Evolutionary conservation across 805 yeast genomes (phyloP), one percentile per base, ranked within the genome.

Genomic region (Hanseniaspora clermontiae): DNA sequence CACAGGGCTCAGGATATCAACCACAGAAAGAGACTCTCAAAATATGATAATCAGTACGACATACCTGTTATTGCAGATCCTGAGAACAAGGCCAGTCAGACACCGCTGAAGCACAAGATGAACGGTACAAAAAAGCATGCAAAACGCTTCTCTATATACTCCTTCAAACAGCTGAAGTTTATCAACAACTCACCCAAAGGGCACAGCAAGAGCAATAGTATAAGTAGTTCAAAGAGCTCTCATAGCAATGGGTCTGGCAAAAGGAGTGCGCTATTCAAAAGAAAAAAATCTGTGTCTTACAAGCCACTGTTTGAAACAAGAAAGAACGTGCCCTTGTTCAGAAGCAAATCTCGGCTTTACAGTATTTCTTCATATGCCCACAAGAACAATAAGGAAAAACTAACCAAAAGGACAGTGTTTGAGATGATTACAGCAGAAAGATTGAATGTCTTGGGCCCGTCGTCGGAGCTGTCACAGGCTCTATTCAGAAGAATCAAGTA

Each of bases 1-100:
- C 59, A 59, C 19, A 45, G 51, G 27, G 59, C 45, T 9, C 63
- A 61, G 48, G 56, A 60, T 9, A 57, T 46, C 15, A 61, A 61
- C 53, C 58, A 60, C 42, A 51, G 39, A 50, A 53, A 56, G 4
- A 58, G 63, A 36, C 9, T 55, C 6, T 55, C 58, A 2, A 43
- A 19, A n/a, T 46, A 53, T 29, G 43, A 49, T 24, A 43, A 52
- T 42, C 27, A 53, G 47, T 31, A 43, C 15, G 15, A 29, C n/a
- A 27, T 20, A 14, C 43, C 43, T 3, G 10, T 17, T 1, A 29
- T 46, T 14, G 3, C 47, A 24, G 19, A 27, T 5, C 37, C 48
- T n/a, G 11, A n/a, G 6, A 17, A 29, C 3, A 45, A 27, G 11
- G 31, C 2, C 6, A n/a, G 20, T 29, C 32, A 15, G 5, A 8